Percentiles rank a stretch among this genome's conserved stretches.
These are phyloP conservation scores for Apiospora sp. DNA, from an alignment of 2,329 filamentous ascomycete species.

Conservation along the genomic window DNA sequence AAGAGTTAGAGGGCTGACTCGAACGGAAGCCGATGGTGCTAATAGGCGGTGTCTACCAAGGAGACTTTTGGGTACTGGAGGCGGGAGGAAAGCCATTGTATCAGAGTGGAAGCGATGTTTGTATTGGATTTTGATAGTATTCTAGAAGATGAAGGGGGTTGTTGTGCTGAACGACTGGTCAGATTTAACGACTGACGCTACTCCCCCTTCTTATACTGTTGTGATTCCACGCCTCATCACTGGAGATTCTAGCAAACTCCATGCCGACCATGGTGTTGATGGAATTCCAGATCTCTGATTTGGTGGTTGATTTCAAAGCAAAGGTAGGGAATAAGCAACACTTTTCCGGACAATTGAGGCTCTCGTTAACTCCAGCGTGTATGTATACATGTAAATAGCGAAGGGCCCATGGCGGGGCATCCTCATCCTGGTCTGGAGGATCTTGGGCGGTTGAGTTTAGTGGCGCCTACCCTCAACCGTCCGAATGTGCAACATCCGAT, in stretches of 20 bases:
- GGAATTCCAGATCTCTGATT: not conserved
- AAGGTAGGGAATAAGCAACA: not conserved
- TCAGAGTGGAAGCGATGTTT: not conserved
- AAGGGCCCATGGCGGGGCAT: not conserved
- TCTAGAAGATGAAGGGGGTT: not conserved
- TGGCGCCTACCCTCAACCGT: not conserved
- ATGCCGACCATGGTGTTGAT: not conserved
- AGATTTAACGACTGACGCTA: not conserved
- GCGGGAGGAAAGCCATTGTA: conserved; percentile 17
- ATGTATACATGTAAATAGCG: not conserved
- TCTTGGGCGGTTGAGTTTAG: not conserved
- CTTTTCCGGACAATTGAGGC: not conserved
- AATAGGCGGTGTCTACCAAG: conserved; percentile 51
- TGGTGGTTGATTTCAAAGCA: not conserved
- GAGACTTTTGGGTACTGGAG: conserved; percentile 18
- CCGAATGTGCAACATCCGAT: not conserved
- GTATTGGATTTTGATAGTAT: not conserved
- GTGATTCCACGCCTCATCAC: not conserved
- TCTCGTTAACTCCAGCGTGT: not conserved
- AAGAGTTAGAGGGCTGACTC: conserved; percentile 60
- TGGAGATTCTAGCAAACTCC: not conserved
- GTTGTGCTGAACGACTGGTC: not conserved
- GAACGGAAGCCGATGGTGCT: conserved; percentile 56
- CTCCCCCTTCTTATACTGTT: not conserved
- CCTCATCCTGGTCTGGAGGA: not conserved